phyloP scores from a whole-genome alignment of 2,329 filamentous ascomycete species.

The Malbranchea zuffiana region DNA sequence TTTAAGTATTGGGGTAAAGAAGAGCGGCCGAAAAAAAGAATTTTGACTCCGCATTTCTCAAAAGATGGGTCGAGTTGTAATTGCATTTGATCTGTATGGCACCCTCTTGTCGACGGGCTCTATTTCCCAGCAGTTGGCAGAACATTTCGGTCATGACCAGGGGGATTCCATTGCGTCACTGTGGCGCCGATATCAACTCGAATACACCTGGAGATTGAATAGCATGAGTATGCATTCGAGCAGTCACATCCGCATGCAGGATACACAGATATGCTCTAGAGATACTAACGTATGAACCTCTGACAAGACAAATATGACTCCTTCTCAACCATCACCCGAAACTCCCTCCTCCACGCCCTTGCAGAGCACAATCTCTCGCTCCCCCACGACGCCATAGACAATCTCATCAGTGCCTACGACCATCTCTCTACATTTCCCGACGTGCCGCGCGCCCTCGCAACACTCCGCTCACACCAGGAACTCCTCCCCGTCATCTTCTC shows the following conservation, averaged over 20 bases:
- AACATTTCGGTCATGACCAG: conserved; percentile 47
- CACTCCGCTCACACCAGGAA: conserved; percentile 32
- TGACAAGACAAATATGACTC: conserved; percentile 48
- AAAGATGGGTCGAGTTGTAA: too few relatives aligned
- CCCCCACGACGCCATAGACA: conserved; percentile 33
- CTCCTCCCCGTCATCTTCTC: conserved; percentile 55
- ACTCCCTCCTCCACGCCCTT: conserved; percentile 53
- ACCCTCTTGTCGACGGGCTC: conserved; percentile 62
- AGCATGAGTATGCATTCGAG: conserved; percentile 53
- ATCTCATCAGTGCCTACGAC: conserved; percentile 55
- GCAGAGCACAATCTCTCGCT: conserved; percentile 45
- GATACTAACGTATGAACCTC: background rate
- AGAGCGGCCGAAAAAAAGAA: too few relatives aligned
- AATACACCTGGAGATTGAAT: conserved; percentile 67
- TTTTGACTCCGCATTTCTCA: too few relatives aligned
- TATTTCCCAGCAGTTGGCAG: conserved; percentile 49
- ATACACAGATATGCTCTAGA: too few relatives aligned
- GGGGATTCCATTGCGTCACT: conserved; percentile 47
- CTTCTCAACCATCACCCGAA: conserved; percentile 53
- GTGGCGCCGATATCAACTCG: conserved; percentile 61
- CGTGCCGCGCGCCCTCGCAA: conserved; percentile 43
- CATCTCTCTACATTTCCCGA: conserved; percentile 55
- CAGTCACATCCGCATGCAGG: background rate
- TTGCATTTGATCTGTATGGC: conserved; percentile 68
- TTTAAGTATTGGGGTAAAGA: too few relatives aligned